A percentile compares a stretch with the other conserved stretches of the same genome.
Evolutionary conservation across 148 eudicot species (phyloP).

Genomic region (Vaccinium vitisidaea): DNA sequence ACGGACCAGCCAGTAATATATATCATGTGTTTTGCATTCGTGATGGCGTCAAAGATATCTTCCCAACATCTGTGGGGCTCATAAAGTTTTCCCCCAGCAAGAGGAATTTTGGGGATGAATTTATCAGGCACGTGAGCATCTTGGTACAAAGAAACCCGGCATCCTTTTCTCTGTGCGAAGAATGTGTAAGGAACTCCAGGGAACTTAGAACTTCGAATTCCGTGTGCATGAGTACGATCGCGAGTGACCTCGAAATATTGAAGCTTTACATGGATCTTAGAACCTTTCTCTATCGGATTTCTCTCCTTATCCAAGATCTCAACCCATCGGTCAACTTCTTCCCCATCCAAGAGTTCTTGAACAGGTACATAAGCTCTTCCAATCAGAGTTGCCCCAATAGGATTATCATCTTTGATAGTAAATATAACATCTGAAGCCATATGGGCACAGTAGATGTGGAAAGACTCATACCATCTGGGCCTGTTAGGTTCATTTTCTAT

Average conservation of each 20-base stretch:
- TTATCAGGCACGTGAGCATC: constrained; percentile 76
- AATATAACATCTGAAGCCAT: constrained; percentile 54
- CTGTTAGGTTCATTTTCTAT: constrained; percentile 57
- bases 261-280: constrained; percentile 66
- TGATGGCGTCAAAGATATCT: constrained; percentile 71
- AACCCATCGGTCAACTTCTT: constrained; percentile 66
- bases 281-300: constrained; percentile 54
- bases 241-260: constrained; percentile 55
- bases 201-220: constrained; percentile 51
- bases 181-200: constrained; percentile 84
- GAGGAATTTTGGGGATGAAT: constrained; percentile 68
- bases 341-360: constrained; percentile 47
- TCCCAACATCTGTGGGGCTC: constrained; percentile 89
- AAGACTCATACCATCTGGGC: constrained; percentile 78
- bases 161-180: constrained; percentile 60
- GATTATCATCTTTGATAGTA: constrained; percentile 70
- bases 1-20: constrained; percentile 90
- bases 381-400: constrained; percentile 73
- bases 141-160: constrained; percentile 66
- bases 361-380: constrained; percentile 78
- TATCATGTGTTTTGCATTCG: constrained; percentile 65
- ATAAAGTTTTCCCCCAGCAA: constrained; percentile 58
- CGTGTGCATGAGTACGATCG: constrained; percentile 57
- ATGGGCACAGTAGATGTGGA: constrained; percentile 75
- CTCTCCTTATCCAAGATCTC: constrained; percentile 57